Evolutionary conservation across 169 alveolate species (phyloP), one percentile per base, ranked within the genome.

Genomic region (Plasmodium billcollinsi): DNA sequence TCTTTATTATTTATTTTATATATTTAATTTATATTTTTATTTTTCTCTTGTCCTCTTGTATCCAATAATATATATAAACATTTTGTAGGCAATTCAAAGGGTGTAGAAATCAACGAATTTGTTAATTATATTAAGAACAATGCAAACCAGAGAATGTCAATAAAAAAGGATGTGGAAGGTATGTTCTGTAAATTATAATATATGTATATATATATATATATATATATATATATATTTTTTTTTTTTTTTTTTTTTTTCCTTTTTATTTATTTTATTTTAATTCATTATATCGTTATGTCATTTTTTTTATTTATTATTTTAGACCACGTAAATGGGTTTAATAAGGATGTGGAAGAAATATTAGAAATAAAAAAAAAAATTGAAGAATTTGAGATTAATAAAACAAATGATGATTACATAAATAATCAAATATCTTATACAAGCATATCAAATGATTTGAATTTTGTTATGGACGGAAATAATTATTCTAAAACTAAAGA

Each of bases 101-200:
- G 70, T 45, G 83, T 69, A 24, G 91, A 39, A 29, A 20, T 69
- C 33, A 50, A 4, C 18, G 74, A 54, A 21, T 18, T 70, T 18
- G 8, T 73, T 50, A 52, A 71, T 52, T 83, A 83, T 45, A 56
- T 83, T 29, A 83, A 69, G 24, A 29, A 69, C 21, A 83, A 83
- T 39, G 86, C 91, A 43, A 71, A 45, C 21, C 49, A 83, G 33
- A 69, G 91, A 45, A 43, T 49, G 15, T 26, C 85, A 54, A 83
- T 83, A 70, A 83, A 66, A 63, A 71, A 83, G 11, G 85, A 83
- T 21, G 85, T 83, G 33, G 85, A 71, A 58, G 91, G 89, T 78
- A 18, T 1, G 52, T 47, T 11, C 1, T 3, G 18, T 43, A 26
- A 5, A 12, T n/a, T 6, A 5, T 15, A 29, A 54, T 54, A 69